Percentiles rank a stretch among this genome's conserved stretches.
Conservation (phyloP, 2,329 filamentous ascomycete genomes). For the Cercospora sp. region DNA sequence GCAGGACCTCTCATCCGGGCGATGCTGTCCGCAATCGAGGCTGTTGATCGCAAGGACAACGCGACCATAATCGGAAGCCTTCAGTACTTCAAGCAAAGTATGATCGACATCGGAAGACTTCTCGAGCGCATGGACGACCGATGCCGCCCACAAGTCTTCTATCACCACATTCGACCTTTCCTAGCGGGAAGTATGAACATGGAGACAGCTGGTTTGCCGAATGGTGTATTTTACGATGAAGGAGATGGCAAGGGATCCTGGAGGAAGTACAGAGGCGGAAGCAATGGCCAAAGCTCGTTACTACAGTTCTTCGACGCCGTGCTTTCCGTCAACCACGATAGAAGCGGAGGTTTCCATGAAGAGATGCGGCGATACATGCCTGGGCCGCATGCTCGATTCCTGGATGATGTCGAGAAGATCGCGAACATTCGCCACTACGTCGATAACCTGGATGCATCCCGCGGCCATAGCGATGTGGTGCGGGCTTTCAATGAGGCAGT, state of each 20-base stretch:
- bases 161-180: slow-evolving; percentile 54
- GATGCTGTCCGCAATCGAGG: slow-evolving; percentile 52
- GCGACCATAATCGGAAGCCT: slow-evolving; percentile 45
- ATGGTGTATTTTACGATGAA: slow-evolving; percentile 56
- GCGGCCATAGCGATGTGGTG: slow-evolving; percentile 39
- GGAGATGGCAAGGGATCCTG: slow-evolving; percentile 52
- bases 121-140: slow-evolving; percentile 56
- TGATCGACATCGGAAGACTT: slow-evolving; percentile 46
- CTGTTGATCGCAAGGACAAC: slow-evolving; percentile 43
- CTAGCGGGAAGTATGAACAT: slow-evolving; percentile 58
- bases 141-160: slow-evolving; percentile 53
- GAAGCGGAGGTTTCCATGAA: slow-evolving; percentile 28
- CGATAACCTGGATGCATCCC: slow-evolving; percentile 34
- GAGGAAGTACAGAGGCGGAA: slow-evolving; percentile 55
- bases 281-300: slow-evolving; percentile 57
- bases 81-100: slow-evolving; percentile 43
- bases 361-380: slow-evolving; percentile 60
- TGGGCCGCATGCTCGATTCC: slow-evolving; percentile 53
- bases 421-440: slow-evolving; percentile 52
- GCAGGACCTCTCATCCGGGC: slow-evolving; percentile 50
- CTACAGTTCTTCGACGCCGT: slow-evolving; percentile 58
- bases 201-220: slow-evolving; percentile 52
- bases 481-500: slow-evolving; percentile 52
- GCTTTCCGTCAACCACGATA: slow-evolving; percentile 51
- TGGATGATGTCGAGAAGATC: slow-evolving; percentile 48